These are phyloP conservation scores for Prunus salicina DNA, from an alignment of 306 rosid genomes.

Conservation along the genomic window DNA sequence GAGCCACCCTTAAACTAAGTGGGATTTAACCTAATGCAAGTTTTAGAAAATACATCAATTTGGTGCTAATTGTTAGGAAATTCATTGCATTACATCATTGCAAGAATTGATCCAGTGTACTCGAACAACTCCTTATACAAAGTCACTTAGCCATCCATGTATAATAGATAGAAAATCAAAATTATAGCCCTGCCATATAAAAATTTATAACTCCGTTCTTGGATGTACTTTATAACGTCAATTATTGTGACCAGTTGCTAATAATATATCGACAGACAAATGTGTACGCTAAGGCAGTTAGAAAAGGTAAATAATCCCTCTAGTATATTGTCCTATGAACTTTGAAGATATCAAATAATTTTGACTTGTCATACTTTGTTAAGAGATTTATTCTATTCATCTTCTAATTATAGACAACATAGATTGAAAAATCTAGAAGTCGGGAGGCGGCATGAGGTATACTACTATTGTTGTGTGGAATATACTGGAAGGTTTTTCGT, in stretches of 20 bases:
- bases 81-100: no score
- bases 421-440: constrained; percentile 4
- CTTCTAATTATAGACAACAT: background rate
- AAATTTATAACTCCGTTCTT: no score
- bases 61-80: no score
- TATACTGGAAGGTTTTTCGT: constrained; percentile 21
- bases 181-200: no score
- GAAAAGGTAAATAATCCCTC: background rate
- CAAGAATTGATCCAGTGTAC: no score
- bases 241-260: background rate
- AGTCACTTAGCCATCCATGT: no score
- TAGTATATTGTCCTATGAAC: background rate
- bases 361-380: background rate
- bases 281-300: background rate
- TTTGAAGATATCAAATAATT: background rate
- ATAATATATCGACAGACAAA: background rate
- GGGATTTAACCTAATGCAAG: no score
- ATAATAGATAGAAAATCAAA: no score
- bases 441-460: background rate
- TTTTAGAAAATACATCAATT: no score
- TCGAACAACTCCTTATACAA: no score
- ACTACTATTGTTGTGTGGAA: constrained; percentile 8
- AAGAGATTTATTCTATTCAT: background rate
- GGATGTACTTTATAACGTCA: background rate
- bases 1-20: no score